Evolutionary conservation across 2,329 filamentous ascomycete genomes (phyloP), one percentile per base, ranked within the genome.

Genomic region (Orbilia brochopaga): DNA sequence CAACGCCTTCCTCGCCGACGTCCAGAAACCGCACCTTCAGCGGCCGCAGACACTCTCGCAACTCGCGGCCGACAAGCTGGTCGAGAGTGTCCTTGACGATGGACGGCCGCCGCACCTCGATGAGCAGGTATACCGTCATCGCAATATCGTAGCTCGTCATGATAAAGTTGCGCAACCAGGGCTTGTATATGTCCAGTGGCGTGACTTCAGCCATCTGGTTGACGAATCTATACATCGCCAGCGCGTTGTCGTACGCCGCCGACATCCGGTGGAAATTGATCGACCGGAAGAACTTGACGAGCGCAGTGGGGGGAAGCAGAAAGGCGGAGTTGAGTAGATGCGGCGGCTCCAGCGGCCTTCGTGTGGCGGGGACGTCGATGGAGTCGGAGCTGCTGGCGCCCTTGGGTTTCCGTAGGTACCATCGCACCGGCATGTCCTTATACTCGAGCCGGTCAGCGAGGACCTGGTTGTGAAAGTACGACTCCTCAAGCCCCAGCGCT

Each of bases 211-310:
- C 76, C 58, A 82, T 82, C 67, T 82, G 80, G 1, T 79, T 79
- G 17, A 82, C 79, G 69, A 83, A 80, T 50, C 80, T 78, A 27
- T 80, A 80, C 15, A 80, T 80, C 2, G 80, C 80, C 76, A 81
- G 80, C 0, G 90, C 87, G 74, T 87, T 85, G 76, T 94, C 90
- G 76, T 88, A 92, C 15, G 88, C 85, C 66, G 87, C 86, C 75
- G 88, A 90, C 93, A 97, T 97, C 15, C 85, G 85, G 0, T 90
- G 86, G 76, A 94, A 91, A 78, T 96, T 97, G 77, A 96, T 88
- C 2, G 91, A 86, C 17, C 93, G 88, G 78, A 97, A 97, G 78
- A 92, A 96, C 0, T 87, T 87, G 1, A 96, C 88, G 1, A 96
- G 81, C 0, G 86, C 86, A 0, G 87, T 83, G 0, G 88, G 84